These are phyloP conservation scores for Epichloe hybrida DNA, from an alignment of 2,329 filamentous ascomycete species.

Conservation along the genomic window DNA sequence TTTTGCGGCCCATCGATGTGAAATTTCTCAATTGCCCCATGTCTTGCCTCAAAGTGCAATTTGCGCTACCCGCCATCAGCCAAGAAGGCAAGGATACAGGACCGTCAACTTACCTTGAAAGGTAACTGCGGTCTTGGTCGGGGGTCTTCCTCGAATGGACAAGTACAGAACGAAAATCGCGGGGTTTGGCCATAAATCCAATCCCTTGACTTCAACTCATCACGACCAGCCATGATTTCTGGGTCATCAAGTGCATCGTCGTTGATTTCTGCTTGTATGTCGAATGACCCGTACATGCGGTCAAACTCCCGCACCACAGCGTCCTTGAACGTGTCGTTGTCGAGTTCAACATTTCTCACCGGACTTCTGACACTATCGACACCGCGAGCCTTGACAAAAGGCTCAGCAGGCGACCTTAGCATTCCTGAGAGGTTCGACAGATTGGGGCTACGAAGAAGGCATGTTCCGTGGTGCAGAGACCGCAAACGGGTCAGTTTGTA, in stretches of 20 bases:
- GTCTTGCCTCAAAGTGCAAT: constrained; percentile 22
- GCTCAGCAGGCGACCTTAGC: constrained; percentile 63
- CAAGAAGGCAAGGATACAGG: background rate
- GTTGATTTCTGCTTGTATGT: constrained; percentile 29
- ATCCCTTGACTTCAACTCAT: constrained; percentile 37
- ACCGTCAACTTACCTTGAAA: constrained; percentile 23
- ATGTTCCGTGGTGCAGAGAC: constrained; percentile 87
- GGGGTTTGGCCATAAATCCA: constrained; percentile 86
- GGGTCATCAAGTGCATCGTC: constrained; percentile 33
- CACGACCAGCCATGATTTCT: constrained; percentile 29
- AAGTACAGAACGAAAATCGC: constrained; percentile 58
- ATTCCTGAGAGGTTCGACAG: constrained; percentile 54
- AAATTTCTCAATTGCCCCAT: constrained; percentile 23
- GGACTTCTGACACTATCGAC: constrained; percentile 84
- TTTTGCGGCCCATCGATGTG: constrained; percentile 11
- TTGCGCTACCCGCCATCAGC: constrained; percentile 12
- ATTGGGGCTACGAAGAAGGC: constrained; percentile 66
- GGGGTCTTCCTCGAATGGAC: constrained; percentile 44
- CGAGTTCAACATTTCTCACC: constrained; percentile 62
- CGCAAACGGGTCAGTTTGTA: constrained; percentile 79
- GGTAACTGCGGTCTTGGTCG: constrained; percentile 39
- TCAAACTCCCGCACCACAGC: constrained; percentile 54
- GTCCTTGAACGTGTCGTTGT: constrained; percentile 29
- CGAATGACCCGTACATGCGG: constrained; percentile 44
- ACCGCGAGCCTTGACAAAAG: constrained; percentile 66